Percentiles rank a stretch among this genome's conserved stretches.
These are phyloP conservation scores for Fusarium dimerum DNA, from an alignment of 2,329 filamentous ascomycete genomes.

Conservation along the genomic window DNA sequence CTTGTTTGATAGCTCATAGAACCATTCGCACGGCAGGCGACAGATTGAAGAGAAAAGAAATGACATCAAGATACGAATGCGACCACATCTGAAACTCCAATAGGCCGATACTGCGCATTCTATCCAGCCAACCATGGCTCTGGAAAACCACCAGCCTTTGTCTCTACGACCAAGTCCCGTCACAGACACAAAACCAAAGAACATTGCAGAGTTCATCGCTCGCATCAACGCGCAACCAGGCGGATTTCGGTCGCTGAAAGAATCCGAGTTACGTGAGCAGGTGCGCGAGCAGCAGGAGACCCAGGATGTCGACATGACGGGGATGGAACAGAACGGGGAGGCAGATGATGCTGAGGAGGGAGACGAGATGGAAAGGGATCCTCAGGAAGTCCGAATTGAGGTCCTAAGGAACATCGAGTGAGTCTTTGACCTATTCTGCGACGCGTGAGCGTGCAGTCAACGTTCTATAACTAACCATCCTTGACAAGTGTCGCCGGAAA, in stretches of 20 bases:
- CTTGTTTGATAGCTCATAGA: background rate
- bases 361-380: constrained; percentile 46
- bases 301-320: constrained; percentile 47
- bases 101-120: background rate
- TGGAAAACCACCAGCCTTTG: constrained; percentile 37
- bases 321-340: constrained; percentile 48
- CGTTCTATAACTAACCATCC: constrained; percentile 1
- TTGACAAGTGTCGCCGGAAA: constrained; percentile 43
- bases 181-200: constrained; percentile 57
- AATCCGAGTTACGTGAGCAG: constrained; percentile 70
- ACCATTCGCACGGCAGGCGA: background rate
- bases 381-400: constrained; percentile 55
- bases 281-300: constrained; percentile 50
- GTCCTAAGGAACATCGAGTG: constrained; percentile 61
- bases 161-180: constrained; percentile 48
- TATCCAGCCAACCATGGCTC: constrained; percentile 29
- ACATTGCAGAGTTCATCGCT: constrained; percentile 72
- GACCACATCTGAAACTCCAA: no score
- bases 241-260: constrained; percentile 78
- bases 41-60: background rate
- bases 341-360: constrained; percentile 35
- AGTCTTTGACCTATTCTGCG: constrained; percentile 19
- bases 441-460: background rate
- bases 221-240: constrained; percentile 78
- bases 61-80: no score